Evolutionary conservation across 139 green algal genomes (phyloP).

Genomic region (Chlamydomonas schloesseri): DNA sequence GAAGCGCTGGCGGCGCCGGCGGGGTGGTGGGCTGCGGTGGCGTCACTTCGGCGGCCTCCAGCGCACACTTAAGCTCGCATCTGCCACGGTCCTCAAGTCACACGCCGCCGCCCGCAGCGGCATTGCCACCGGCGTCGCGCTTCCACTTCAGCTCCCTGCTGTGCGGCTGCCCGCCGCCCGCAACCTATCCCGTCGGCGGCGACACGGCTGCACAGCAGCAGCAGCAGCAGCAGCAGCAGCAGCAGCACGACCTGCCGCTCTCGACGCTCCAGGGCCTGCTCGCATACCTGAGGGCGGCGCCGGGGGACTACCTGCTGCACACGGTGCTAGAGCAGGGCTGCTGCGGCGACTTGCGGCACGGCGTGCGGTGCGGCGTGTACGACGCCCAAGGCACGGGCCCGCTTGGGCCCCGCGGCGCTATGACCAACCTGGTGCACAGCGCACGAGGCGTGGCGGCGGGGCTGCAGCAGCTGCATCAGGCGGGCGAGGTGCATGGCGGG

Average conservation of each 20-base stretch:
- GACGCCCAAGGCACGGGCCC: background rate
- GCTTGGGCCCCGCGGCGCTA: background rate
- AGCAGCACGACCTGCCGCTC: no score
- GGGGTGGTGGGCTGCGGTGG: no score
- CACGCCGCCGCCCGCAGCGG: no score
- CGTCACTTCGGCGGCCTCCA: no score
- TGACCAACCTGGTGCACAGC: background rate
- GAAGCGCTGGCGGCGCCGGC: no score
- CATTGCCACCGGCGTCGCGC: background rate
- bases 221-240: background rate
- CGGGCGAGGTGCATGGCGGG: slow-evolving; percentile 15
- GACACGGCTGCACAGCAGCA: background rate
- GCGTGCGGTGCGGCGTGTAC: background rate
- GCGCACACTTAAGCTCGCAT: no score
- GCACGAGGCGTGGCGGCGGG: background rate
- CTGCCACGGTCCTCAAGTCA: no score
- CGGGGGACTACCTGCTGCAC: slow-evolving; percentile 14
- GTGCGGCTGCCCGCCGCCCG: background rate
- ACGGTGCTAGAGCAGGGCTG: background rate
- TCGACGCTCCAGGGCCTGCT: slow-evolving; percentile 10
- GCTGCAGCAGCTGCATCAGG: slow-evolving; percentile 7
- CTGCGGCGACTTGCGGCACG: slow-evolving; percentile 23
- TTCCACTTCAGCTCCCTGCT: background rate
- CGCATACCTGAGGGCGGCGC: background rate
- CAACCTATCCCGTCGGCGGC: background rate